Base-by-base conservation (phyloP, 108 stramenopile genomes). In the Cylindrotheca closterium region DNA sequence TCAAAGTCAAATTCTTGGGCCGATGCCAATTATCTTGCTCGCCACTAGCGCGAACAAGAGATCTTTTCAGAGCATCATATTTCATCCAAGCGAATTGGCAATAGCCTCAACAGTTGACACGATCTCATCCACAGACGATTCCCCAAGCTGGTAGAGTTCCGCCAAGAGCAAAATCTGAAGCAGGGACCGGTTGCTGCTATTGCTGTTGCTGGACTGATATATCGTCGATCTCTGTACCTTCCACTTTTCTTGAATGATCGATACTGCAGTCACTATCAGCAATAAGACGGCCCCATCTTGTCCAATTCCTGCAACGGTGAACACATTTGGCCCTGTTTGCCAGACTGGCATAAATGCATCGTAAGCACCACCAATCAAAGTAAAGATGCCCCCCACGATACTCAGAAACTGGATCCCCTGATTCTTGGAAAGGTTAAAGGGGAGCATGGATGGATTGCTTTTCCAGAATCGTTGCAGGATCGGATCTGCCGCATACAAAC, bases 321-420 rank as follows among this genome's bases (percentile, higher is more conserved):
- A 2, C 8, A 74, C 57, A 42, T 74, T 74, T 15, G 73, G 73
- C 22, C 73, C 65, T 4, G 58, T 66, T 50, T 45, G 47, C 66
- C 66, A 74, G 2, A 74, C 66, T 17, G 73, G 73, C 58, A 74
- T 60, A n/a, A 66, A 60, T 12, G 62, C 65, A 29, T 83, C 79
- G 24, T 76, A 63, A 15, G 68, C 58, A 28, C 73, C 79, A 29
- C 82, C 80, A 42, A 84, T 70, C 42, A 85, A 10, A 82, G 82
- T 74, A 25, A 87, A 69, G 58, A 52, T 37, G n/a, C 33, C n/a
- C 31, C 4, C 55, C 30, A 3, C 2, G 2, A 22, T 25, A 18
- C 28, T 2, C n/a, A 55, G 31, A 18, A 3, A 3, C 7, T 24
- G 24, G 85, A 29, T 78, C 60, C 21, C 83, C 83, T 81, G 79